Evolutionary conservation across 495 filamentous ascomycete genomes (phyloP), one percentile per base, ranked within the genome.

Genomic region (Extremus antarcticus): DNA sequence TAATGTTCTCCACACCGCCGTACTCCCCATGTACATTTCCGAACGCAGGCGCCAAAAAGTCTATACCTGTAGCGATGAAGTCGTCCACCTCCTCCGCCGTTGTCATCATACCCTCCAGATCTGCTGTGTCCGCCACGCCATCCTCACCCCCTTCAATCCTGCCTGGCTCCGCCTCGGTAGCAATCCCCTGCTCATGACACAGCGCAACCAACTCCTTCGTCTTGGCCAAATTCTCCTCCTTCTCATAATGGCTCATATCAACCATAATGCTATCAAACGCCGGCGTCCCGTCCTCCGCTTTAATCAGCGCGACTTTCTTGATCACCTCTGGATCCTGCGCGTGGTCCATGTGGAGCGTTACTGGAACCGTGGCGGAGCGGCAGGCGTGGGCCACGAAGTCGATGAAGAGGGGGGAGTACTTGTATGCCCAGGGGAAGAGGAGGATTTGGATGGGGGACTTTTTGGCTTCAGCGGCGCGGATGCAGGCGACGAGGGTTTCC

Each of bases 1-100:
- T 78, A 23, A 88, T 84, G 0, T 86, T 87, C 11, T 83, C 68
- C 0, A 82, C 79, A 0, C 86, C 87, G 7, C 54, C 54, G 69
- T 91, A 94, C 61, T 84, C 80, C 4, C 88, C 87, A 71, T 91
- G 87, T 38, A 94, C 84, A 65, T 91, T 91, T 2, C 87, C 87
- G 68, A 94, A 91, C 9, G 86, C 85, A 0, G 88, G 88, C 11
- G 87, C 87, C 16, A 91, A 67, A 80, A 85, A 88, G 67, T 90
- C 84, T 57, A 90, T 88, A 0, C 88, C 87, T 23, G 85, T 88
- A 10, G 73, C 76, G 0, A 88, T 84, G 67, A 91, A 91, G 68
- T 86, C 80, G 64, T 78, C 70, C 39, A 84, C 85, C 67, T 90
- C 80, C 66, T 87, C 85, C 0, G 84, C 79, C 0, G 82, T 89